Evolutionary conservation across 495 filamentous ascomycete species (phyloP), one percentile per base, ranked within the genome.

Genomic region (Articulospora tetracladia): DNA sequence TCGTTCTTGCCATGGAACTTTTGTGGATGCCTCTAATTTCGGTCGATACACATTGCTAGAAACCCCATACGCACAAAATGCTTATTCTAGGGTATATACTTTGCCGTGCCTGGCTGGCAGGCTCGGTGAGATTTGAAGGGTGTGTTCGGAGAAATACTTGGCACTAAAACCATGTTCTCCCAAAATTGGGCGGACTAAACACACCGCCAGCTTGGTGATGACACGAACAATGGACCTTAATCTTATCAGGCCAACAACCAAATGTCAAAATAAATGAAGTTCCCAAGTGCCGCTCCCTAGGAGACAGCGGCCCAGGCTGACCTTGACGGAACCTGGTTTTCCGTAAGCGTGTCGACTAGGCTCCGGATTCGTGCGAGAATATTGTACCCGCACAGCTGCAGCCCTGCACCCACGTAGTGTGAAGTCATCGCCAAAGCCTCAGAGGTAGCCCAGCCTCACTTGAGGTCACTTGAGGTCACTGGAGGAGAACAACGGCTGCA

Each of bases 241-340:
- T 57, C 53, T 60, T 47, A 57, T 47, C 52, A 64, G 60, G 44
- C 56, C 44, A 47, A 30, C 22, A 39, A 47, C 1, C 44, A 60
- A 56, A 34, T n/a, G 39, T 34, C 51, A 65, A 53, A 41, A 41
- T 58, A 58, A 49, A 63, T 58, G 54, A 63, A 49, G 19, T n/a
- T 22, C 25, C 24, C 55, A 46, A 55, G 59, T 62, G 55, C 59
- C 63, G 59, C 39, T 36, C 55, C 24, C 51, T 20, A 1, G 30
- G 24, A 22, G 30, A 22, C 54, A 41, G 11, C n/a, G n/a, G n/a
- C 1, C 2, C 12, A 54, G 22, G 53, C 30, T 23, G 25, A 30
- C 60, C 30, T 46, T 41, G 22, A 25, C 25, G 54, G 47, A 53
- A 13, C 41, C 32, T 55, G 17, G 50, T 13, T 55, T 55, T 36